These are phyloP conservation scores for Fusarium sp. DNA, from an alignment of 2,329 filamentous ascomycete genomes.

Conservation along the genomic window DNA sequence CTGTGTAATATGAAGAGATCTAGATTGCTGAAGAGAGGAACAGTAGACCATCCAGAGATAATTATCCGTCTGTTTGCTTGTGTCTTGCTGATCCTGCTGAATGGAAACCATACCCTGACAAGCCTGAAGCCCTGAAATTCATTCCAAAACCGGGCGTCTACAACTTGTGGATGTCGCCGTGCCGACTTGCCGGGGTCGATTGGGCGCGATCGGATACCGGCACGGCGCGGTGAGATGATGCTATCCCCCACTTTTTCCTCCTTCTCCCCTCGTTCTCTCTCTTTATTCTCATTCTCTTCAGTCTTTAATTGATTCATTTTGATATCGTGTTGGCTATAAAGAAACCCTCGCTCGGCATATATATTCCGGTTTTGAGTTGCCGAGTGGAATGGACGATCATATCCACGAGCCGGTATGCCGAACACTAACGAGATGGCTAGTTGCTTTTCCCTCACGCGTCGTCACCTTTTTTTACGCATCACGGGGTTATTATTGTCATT, in stretches of 20 bases:
- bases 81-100: neutral
- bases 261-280: neutral
- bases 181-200: slow-evolving; percentile 47
- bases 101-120: neutral
- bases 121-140: neutral
- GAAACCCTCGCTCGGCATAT: slow-evolving; percentile 18
- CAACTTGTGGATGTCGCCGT: slow-evolving; percentile 42
- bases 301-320: neutral
- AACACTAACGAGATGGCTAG: neutral
- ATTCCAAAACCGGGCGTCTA: slow-evolving; percentile 31
- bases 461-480: neutral
- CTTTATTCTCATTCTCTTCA: neutral
- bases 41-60: neutral
- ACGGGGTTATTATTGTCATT: neutral
- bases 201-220: slow-evolving; percentile 46
- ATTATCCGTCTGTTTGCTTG: neutral
- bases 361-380: slow-evolving; percentile 18
- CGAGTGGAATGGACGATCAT: slow-evolving; percentile 5
- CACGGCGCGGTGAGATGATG: slow-evolving; percentile 47
- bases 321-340: neutral
- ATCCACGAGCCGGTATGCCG: slow-evolving; percentile 28
- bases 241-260: slow-evolving; percentile 38
- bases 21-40: neutral
- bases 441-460: neutral
- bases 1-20: neutral